Evolutionary conservation across 345 rosid genomes (phyloP).

Genomic region (Salix purpurea): DNA sequence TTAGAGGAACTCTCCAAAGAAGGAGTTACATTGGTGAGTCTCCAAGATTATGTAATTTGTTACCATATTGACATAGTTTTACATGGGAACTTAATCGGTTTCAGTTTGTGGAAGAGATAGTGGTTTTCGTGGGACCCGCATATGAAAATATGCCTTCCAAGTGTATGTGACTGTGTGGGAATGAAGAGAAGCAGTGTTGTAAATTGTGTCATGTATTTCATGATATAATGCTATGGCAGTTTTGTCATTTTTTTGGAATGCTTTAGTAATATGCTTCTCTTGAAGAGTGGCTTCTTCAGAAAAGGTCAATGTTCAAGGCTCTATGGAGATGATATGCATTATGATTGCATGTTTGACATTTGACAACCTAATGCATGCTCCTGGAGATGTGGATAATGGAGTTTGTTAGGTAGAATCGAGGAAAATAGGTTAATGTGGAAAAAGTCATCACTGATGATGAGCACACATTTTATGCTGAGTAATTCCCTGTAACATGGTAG

Average conservation of each 20-base stretch:
- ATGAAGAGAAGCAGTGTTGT: not conserved
- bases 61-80: not conserved
- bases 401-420: not conserved
- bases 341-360: not conserved
- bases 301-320: not conserved
- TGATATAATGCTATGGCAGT: not conserved
- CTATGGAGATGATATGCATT: not conserved
- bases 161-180: not conserved
- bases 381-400: not conserved
- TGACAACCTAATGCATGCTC: not conserved
- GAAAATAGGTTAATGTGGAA: not conserved
- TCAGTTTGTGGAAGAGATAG: slow-evolving; percentile 1
- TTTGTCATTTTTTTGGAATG: not conserved
- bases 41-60: slow-evolving; percentile 15
- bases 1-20: slow-evolving; percentile 91
- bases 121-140: not conserved
- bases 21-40: slow-evolving; percentile 87
- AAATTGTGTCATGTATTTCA: not conserved
- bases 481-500: not conserved
- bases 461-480: not conserved
- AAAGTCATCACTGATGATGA: not conserved
- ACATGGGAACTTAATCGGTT: not conserved
- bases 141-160: not conserved
- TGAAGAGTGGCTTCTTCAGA: not conserved
- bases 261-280: not conserved